Evolutionary conservation across 2,329 filamentous ascomycete genomes (phyloP), one percentile per base, ranked within the genome.

Genomic region (Apiospora kogelbergensis): DNA sequence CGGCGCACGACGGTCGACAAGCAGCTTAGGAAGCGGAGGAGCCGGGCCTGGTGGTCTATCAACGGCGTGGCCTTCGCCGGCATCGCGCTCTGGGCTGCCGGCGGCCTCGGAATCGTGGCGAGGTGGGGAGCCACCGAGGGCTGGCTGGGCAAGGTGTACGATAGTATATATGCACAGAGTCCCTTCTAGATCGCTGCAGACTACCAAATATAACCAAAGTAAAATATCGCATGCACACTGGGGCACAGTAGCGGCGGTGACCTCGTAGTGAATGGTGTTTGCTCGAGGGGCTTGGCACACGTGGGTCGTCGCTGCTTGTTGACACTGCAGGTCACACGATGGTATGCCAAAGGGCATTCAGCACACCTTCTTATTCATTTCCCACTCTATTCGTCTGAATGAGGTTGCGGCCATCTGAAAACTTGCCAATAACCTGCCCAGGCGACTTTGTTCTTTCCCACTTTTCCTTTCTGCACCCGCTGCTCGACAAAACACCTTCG

Each of bases 101-200:
- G 95, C 3, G 91, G 93, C 0, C 79, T 98, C 42, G 93, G 92
- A 0, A 84, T 97, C 20, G 89, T 97, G 10, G 94, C 91, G 2
- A 85, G 88, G 71, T 92, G 87, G 1, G 94, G 94, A 0, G 79
- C 84, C 70, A 90, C 89, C 1, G 83, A 86, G 4, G 94, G 94
- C 0, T 98, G 94, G 94, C 85, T 97, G 68, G 93, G 89, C 2
- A 91, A 85, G 73, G 85, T 92, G 65, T 97, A 95, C 80, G 92
- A 98, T 81, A 86, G 89, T 65, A 83, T 97, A 72, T 94, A 80
- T 71, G 74, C 72, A n/a, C 70, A 53, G 5, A 33, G 30, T 40
- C 44, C 42, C 7, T 46, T 42, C 1, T 64, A 64, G 40, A 20
- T 11, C 22, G 17, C 40, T 20, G 37, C 26, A 42, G 40, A 44